A percentile compares a stretch with the other conserved stretches of the same genome.
Conservation (phyloP, 2,329 filamentous ascomycete species). For the Harringtonia lauricola region DNA sequence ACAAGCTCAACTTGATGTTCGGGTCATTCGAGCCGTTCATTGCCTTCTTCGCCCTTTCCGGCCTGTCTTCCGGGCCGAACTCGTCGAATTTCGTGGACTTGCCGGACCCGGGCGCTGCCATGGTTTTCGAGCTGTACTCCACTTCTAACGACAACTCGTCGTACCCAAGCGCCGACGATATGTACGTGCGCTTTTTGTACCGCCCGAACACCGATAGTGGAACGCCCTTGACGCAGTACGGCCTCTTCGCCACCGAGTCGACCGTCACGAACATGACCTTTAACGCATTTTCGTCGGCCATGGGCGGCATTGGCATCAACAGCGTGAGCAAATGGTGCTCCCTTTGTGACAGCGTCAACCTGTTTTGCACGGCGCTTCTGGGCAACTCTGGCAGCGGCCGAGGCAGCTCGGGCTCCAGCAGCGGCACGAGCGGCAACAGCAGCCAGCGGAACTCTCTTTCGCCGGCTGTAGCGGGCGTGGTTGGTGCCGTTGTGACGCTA, state of each 20-base stretch:
- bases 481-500: conserved; percentile 32
- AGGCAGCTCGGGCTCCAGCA: background rate
- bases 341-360: conserved; percentile 23
- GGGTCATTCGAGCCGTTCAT: conserved; percentile 44
- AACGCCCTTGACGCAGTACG: conserved; percentile 22
- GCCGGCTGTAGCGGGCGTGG: conserved; percentile 31
- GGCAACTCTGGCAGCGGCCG: conserved; percentile 2
- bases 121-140: conserved; percentile 60
- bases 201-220: conserved; percentile 31
- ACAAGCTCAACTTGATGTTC: conserved; percentile 42
- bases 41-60: conserved; percentile 39
- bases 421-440: background rate
- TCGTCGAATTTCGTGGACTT: conserved; percentile 35
- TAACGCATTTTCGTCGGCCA: conserved; percentile 24
- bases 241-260: conserved; percentile 28
- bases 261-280: conserved; percentile 24
- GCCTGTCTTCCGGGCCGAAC: conserved; percentile 37
- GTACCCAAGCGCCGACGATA: conserved; percentile 23
- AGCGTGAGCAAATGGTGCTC: conserved; percentile 30
- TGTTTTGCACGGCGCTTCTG: conserved; percentile 25
- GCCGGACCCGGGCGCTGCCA: conserved; percentile 60
- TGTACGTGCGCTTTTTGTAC: conserved; percentile 47
- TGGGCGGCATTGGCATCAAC: conserved; percentile 24
- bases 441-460: conserved; percentile 13
- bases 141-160: conserved; percentile 10